Conservation (phyloP, 208 protist species). For the Trypanosoma caninum region DNA sequence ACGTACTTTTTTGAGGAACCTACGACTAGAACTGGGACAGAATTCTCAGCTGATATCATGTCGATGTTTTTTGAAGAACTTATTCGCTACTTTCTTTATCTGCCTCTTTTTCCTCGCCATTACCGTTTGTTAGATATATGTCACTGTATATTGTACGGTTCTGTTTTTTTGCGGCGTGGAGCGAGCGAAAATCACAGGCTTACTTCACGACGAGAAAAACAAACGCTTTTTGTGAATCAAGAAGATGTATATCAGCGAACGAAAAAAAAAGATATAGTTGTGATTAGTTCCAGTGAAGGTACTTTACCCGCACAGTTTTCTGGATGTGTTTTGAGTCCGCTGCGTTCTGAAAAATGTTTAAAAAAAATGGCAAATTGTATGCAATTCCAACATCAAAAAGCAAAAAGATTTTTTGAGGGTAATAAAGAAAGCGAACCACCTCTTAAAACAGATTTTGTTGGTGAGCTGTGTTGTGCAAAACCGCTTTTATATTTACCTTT, state of each 20-base stretch:
- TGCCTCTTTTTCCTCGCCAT: slow-evolving; percentile 10
- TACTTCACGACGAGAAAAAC: slow-evolving; percentile 2
- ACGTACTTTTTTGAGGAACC: slow-evolving; percentile 9
- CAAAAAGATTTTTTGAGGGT: neutral
- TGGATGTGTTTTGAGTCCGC: slow-evolving; percentile 2
- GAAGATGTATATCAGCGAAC: slow-evolving; percentile 13
- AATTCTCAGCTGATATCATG: slow-evolving; percentile 18
- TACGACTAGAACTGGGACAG: slow-evolving; percentile 1
- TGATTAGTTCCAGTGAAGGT: neutral
- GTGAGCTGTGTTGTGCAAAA: neutral
- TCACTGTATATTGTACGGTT: slow-evolving; percentile 11
- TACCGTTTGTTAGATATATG: slow-evolving; percentile 20
- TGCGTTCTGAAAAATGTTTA: slow-evolving; percentile 4
- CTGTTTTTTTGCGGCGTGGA: neutral
- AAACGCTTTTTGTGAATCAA: neutral
- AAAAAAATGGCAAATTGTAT: slow-evolving; percentile 11
- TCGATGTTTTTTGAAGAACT: slow-evolving; percentile 21
- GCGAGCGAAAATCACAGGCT: neutral
- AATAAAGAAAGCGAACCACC: neutral
- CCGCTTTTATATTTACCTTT: neutral
- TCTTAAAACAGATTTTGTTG: neutral
- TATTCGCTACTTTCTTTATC: slow-evolving; percentile 17
- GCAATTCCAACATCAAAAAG: slow-evolving; percentile 8
- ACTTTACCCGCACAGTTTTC: slow-evolving; percentile 3
- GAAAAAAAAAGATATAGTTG: neutral